Conservation (phyloP, 2,329 filamentous ascomycete genomes). For the Curvularia sp. region DNA sequence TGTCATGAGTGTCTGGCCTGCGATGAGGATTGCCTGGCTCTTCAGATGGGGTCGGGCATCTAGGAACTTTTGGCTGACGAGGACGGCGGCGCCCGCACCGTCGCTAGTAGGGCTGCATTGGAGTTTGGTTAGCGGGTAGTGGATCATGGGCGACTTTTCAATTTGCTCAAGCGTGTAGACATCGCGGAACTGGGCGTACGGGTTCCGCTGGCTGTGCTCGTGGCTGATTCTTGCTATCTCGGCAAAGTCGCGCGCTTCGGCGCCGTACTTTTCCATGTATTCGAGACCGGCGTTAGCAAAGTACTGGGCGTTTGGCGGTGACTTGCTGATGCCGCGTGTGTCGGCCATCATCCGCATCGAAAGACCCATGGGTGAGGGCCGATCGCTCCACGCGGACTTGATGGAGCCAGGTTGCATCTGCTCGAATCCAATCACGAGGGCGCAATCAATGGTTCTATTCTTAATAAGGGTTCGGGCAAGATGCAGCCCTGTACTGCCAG, state of each 20-base stretch:
- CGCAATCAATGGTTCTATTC: constrained; percentile 81
- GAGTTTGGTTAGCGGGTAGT: constrained; percentile 87
- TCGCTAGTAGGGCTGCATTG: constrained; percentile 97
- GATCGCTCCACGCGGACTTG: constrained; percentile 80
- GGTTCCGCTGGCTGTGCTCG: constrained; percentile 84
- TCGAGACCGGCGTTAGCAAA: constrained; percentile 93
- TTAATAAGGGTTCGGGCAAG: constrained; percentile 80
- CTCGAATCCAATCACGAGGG: constrained; percentile 92
- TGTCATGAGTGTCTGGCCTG: constrained; percentile 83
- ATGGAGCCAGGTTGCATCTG: constrained; percentile 94
- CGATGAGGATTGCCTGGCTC: constrained; percentile 81
- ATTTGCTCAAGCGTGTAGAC: constrained; percentile 88
- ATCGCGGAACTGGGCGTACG: constrained; percentile 92
- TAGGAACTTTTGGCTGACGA: constrained; percentile 88
- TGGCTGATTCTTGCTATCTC: constrained; percentile 94
- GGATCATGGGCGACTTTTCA: constrained; percentile 75
- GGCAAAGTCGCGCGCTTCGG: constrained; percentile 83
- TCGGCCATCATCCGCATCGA: constrained; percentile 79
- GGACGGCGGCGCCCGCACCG: constrained; percentile 83
- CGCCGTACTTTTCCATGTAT: constrained; percentile 95
- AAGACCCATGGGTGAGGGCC: constrained; percentile 77
- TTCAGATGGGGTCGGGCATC: constrained; percentile 81
- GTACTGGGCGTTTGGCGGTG: constrained; percentile 85
- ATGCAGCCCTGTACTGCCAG: constrained; percentile 84
- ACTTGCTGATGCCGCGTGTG: constrained; percentile 78